These are phyloP conservation scores for Parathielavia appendiculata DNA, from an alignment of 495 filamentous ascomycete genomes.

Conservation along the genomic window DNA sequence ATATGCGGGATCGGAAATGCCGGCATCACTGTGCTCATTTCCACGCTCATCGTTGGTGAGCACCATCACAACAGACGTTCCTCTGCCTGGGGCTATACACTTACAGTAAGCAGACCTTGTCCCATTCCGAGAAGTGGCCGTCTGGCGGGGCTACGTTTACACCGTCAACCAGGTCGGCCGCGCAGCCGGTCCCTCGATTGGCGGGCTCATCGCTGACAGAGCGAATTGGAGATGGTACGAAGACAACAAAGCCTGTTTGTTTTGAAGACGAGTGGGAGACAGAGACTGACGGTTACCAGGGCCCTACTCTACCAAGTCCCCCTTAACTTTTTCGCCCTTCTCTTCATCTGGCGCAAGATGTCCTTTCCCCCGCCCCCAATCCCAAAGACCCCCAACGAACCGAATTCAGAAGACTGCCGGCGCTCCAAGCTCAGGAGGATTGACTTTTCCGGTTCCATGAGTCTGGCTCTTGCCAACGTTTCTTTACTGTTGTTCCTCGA, in stretches of 20 bases:
- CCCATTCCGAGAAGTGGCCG: conserved; percentile 20
- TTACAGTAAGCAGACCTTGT: conserved; percentile 12
- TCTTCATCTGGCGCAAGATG: conserved; percentile 21
- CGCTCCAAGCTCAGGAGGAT: conserved; percentile 16
- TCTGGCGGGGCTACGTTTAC: conserved; percentile 22
- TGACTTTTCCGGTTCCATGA: conserved; percentile 19
- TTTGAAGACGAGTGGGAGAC: too few relatives aligned
- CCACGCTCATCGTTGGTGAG: conserved; percentile 19
- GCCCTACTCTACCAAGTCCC: conserved; percentile 18
- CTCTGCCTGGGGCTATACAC: too few relatives aligned
- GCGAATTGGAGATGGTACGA: conserved; percentile 20
- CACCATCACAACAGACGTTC: neutral
- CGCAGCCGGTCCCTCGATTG: conserved; percentile 17
- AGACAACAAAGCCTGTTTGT: neutral
- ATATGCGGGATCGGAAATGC: conserved; percentile 19
- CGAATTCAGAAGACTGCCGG: neutral
- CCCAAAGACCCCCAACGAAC: neutral
- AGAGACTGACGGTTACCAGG: neutral
- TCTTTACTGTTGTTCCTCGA: conserved; percentile 17
- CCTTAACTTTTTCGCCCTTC: conserved; percentile 6
- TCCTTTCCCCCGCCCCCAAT: conserved; percentile 6
- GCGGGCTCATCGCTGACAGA: conserved; percentile 14
- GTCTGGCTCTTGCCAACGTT: conserved; percentile 14
- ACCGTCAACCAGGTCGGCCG: conserved; percentile 19
- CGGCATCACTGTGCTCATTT: conserved; percentile 20